These are phyloP conservation scores for Saccharomycopsis sp. DNA, from an alignment of 805 yeast genomes.

Conservation along the genomic window DNA sequence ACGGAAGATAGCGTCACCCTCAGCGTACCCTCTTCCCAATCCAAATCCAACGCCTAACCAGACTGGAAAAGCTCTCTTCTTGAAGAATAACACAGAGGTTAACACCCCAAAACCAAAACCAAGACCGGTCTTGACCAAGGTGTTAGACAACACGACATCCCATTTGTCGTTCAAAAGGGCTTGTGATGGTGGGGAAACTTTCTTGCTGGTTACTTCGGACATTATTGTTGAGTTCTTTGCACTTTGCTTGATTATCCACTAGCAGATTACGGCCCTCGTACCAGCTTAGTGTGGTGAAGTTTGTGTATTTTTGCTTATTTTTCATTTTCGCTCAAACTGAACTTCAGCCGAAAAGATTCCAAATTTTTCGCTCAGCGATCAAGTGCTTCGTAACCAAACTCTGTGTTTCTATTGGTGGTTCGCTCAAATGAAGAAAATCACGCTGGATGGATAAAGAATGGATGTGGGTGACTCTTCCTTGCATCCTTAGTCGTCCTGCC, in stretches of 20 bases:
- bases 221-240: conserved; percentile 3
- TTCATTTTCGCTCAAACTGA: neutral
- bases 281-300: neutral
- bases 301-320: neutral
- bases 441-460: too few species aligned
- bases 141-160: conserved; percentile 94
- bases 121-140: conserved; percentile 88
- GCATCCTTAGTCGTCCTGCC: too few species aligned
- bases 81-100: conserved; percentile 82
- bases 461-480: too few species aligned
- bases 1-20: conserved; percentile 96
- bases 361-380: neutral
- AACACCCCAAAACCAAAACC: conserved; percentile 97
- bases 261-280: too few species aligned
- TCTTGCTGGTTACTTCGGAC: conserved; percentile 12
- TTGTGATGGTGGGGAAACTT: conserved; percentile 21
- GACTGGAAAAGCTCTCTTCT: conserved; percentile 94
- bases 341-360: neutral
- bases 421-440: neutral
- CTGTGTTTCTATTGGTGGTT: neutral
- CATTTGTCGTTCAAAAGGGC: conserved; percentile 36
- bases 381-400: conserved; percentile 1
- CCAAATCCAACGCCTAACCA: conserved; percentile 98
- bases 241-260: too few species aligned
- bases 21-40: conserved; percentile 95